Percentiles rank a stretch among this genome's conserved stretches.
phyloP scores from a whole-genome alignment of 345 rosid species.

The Lenwebbia sp. region DNA sequence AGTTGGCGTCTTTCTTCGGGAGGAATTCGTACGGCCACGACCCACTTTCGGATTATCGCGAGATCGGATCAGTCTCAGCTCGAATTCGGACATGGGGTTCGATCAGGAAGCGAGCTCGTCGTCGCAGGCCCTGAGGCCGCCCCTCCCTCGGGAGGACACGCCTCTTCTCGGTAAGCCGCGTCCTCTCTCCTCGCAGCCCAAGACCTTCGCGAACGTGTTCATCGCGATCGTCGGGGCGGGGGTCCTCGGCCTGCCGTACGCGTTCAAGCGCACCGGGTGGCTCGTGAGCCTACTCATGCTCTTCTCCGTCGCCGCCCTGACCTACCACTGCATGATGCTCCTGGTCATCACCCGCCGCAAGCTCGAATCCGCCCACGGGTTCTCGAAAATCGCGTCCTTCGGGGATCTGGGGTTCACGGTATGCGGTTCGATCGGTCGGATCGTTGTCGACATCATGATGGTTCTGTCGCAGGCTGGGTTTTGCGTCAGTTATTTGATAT shows the following conservation, averaged over 20 bases:
- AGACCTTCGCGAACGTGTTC: slow-evolving; percentile 88
- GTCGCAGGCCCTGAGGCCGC: slow-evolving; percentile 13
- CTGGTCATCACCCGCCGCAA: slow-evolving; percentile 65
- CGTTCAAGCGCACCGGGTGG: slow-evolving; percentile 91
- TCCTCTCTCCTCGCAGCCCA: slow-evolving; percentile 48
- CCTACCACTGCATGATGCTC: slow-evolving; percentile 74
- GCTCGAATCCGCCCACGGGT: slow-evolving; percentile 37
- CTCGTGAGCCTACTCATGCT: slow-evolving; percentile 57
- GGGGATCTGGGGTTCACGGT: slow-evolving; percentile 79
- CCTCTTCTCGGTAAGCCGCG: slow-evolving; percentile 40
- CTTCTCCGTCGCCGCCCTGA: slow-evolving; percentile 41
- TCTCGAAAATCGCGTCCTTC: slow-evolving; percentile 45
- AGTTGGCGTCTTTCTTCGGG: not conserved
- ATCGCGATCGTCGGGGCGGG: slow-evolving; percentile 85
- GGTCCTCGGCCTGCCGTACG: slow-evolving; percentile 80
- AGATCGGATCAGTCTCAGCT: not conserved
- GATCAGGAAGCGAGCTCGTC: slow-evolving; percentile 37
- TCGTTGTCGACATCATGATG: slow-evolving; percentile 55
- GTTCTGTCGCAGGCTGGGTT: slow-evolving; percentile 73
- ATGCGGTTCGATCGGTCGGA: slow-evolving; percentile 60
- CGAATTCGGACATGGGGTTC: slow-evolving; percentile 24
- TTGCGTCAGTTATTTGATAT: slow-evolving; percentile 77
- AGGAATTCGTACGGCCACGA: not conserved
- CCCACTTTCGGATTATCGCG: not conserved
- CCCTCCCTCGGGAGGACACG: slow-evolving; percentile 39